Base-by-base conservation (phyloP, 257 asterid species). In the Salvia miltiorrhiza region DNA sequence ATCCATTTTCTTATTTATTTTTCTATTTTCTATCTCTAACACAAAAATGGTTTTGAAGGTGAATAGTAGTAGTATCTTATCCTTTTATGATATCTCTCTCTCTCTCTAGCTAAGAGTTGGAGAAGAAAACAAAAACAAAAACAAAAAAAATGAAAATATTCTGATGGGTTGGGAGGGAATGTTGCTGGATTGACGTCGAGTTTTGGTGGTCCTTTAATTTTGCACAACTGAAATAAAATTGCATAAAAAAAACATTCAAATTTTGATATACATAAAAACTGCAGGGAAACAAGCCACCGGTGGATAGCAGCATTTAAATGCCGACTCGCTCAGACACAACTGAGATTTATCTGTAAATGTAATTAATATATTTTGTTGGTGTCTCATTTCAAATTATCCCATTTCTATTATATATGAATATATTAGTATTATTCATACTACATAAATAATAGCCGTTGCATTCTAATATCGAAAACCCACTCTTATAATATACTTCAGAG, bases 191-290 rank as follows among this genome's bases (percentile, higher is more conserved):
- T 61, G 49, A 68, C 26, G 63, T 71, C 21, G 9, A 48, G 28
- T 14, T 55, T 37, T 37, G 12, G 79, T 78, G 82, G 82, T 73
- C 82, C 79, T 73, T 64, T 33, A 1, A 33, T 33, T 0, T 33
- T 35, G 41, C 41, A 35, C 9, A 0, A 8, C 9, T 7, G 9
- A 35, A 35, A 35, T 35, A 35, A 7, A 7, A 35, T 7, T 35
- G 9, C 5, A 30, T 5, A 30, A 30, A 11, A 53, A 39, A 35
- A 19, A 21, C 0, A 9, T 21, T 30, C n/a, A 47, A 35, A 17
- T 33, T 44, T 30, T 47, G 28, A 55, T 43, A 33, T n/a, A n/a
- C 52, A 45, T 33, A 40, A 28, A 63, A 72, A 32, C 23, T 63
- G 54, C 40, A 16, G 21, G 41, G 30, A 39, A n/a, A 58, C 28